Base-by-base conservation (phyloP, 495 filamentous ascomycete genomes). In the Geoglossum glabrum region DNA sequence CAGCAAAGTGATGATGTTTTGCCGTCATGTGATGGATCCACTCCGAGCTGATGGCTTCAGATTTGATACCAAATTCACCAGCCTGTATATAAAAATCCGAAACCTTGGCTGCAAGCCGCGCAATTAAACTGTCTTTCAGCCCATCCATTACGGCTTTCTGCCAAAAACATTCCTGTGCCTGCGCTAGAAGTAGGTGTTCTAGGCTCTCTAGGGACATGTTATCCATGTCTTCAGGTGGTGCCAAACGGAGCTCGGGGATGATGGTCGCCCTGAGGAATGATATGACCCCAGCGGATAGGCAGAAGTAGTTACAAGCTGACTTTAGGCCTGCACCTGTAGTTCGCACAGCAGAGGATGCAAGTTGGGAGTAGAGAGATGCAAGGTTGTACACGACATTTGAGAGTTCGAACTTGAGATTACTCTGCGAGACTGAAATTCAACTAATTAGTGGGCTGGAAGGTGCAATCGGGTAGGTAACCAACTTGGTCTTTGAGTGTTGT, bases 1-100 rank as follows among this genome's bases (percentile, higher is more conserved):
- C 93, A 30, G 92, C 92, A 69, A 98, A 96, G 67, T 98, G 92
- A 65, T 96, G 87, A 63, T 96, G 89, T 68, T 98, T 98, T 1
- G 92, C 92, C 5, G 84, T 86, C 80, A 92, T 92, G 63, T 97
- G 92, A 68, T 98, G 93, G 51, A 98, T 95, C 92, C 92, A 97
- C 58, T 94, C 86, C 49, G 83, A 87, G 63, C 86, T 92, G 59
- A 98, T 85, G 28, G 83, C 82, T 60, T 90, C 83, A 36, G 86
- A 93, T 61, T 87, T 89, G 59, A 90, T 82, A 5, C 87, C 88
- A 55, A 82, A 83, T 57, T 95, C 92, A 1, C 84, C 82, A 15
- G 90, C 87, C 49, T 83, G 73, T 28, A 80, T 84, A 67, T 96
- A 98, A 34, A 92, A 80, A 65, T 98, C 92, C 0, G 86, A 94